Base-by-base conservation (phyloP, 768 basidiomycete genomes). In the Imleria badia region DNA sequence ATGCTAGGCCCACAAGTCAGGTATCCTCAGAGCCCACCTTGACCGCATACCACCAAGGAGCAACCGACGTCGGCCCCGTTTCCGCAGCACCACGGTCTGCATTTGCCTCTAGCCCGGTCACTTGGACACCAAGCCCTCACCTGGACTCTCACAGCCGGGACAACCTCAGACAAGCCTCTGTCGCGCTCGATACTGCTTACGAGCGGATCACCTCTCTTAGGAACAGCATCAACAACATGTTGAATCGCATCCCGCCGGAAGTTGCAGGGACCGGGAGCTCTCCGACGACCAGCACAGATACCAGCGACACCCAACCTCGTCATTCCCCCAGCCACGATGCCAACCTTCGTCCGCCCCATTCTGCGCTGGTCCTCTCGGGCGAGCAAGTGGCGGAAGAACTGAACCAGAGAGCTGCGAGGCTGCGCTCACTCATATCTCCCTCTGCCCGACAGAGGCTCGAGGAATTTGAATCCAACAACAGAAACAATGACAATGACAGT, bases 191-290 rank as follows among this genome's bases (percentile, higher is more conserved):
- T 50, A 75, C 77, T 34, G 83, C 81, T 20, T 82, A 81, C 66
- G 75, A 73, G 57, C 77, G 80, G 43, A 79, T 85, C 62, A 76
- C 77, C 45, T 78, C 80, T 66, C 76, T 84, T 46, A 77, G 83
- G 54, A 76, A 75, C 30, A 81, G 74, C 57, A 73, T 85, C 34
- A 68, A 77, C 47, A 73, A 74, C 54, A 67, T 82, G 56, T 57
- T 72, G 61, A 65, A 62, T 58, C 66, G 69, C 55, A 68, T 81
- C 55, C 73, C 74, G 46, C 76, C 77, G 17, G 74, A 69, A 47
- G 54, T 49, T 39, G 34, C 54, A 55, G 60, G 56, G 13, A 49
- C 57, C 7, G 57, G 45, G 35, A 11, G 48, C 38, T 41, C 33
- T 45, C 29, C 47, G 10, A 38, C 64, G 13, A 42, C 5, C 46